Conservation (phyloP, 2,329 filamentous ascomycete genomes). For the Epichloe amarillans region DNA sequence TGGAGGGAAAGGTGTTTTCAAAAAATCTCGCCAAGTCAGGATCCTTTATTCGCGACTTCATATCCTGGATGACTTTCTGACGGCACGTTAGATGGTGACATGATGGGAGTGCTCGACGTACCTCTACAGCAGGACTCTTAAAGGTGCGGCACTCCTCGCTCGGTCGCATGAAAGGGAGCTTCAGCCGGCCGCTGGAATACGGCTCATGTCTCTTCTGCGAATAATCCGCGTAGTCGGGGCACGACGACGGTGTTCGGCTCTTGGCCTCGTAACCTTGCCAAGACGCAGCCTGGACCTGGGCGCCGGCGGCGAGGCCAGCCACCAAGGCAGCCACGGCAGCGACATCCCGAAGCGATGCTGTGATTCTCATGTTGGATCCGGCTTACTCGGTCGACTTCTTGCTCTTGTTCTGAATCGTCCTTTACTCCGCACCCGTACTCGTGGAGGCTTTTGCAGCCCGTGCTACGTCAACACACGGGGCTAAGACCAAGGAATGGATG, state of each 20-base stretch:
- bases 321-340: neutral
- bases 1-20: slow-evolving; percentile 74
- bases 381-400: neutral
- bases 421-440: neutral
- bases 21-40: slow-evolving; percentile 61
- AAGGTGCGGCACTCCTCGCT: slow-evolving; percentile 15
- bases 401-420: neutral
- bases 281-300: neutral
- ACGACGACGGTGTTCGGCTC: slow-evolving; percentile 10
- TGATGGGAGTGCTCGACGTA: neutral
- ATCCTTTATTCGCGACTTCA: slow-evolving; percentile 28
- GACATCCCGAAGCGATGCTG: neutral
- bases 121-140: slow-evolving; percentile 15
- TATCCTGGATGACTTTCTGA: slow-evolving; percentile 17
- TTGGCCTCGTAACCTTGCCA: neutral
- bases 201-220: slow-evolving; percentile 12
- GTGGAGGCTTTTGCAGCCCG: too few species aligned
- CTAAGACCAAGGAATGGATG: too few species aligned
- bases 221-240: slow-evolving; percentile 14
- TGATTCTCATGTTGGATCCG: neutral
- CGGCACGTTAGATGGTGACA: neutral
- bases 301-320: neutral
- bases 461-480: too few species aligned
- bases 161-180: slow-evolving; percentile 14
- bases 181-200: slow-evolving; percentile 10